Percentiles rank a stretch among this genome's conserved stretches.
Evolutionary conservation across 257 asterid species (phyloP).

Genomic region (Nicotiana obtusifolia): DNA sequence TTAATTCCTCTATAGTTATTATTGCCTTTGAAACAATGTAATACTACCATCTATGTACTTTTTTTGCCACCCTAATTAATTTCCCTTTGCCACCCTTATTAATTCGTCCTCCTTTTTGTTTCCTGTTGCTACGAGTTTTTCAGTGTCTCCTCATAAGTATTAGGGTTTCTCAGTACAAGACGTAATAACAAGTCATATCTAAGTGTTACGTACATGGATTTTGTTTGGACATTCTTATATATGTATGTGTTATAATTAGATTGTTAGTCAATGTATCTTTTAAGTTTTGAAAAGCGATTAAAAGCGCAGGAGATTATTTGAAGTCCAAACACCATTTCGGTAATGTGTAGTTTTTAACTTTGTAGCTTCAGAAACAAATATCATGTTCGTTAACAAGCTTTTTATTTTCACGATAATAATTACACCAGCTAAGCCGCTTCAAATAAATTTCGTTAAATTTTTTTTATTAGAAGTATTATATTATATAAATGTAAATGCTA

Average conservation of each 20-base stretch:
- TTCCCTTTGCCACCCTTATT: background rate
- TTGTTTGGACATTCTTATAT: background rate
- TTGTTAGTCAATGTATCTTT: background rate
- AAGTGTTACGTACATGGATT: background rate
- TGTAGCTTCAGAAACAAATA: background rate
- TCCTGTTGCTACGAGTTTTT: background rate
- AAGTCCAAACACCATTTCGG: background rate
- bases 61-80: constrained; percentile 5
- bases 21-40: background rate
- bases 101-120: background rate
- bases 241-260: background rate
- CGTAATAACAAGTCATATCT: background rate
- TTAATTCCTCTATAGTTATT: background rate
- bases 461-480: no score
- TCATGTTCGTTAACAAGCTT: background rate
- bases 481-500: no score
- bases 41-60: background rate
- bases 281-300: background rate
- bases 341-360: background rate
- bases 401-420: background rate
- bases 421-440: no score
- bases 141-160: background rate
- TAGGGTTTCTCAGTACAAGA: background rate
- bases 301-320: background rate
- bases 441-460: no score